Evolutionary conservation across 2,329 filamentous ascomycete genomes (phyloP), one percentile per base, ranked within the genome.

Genomic region (Alternaria longipes): DNA sequence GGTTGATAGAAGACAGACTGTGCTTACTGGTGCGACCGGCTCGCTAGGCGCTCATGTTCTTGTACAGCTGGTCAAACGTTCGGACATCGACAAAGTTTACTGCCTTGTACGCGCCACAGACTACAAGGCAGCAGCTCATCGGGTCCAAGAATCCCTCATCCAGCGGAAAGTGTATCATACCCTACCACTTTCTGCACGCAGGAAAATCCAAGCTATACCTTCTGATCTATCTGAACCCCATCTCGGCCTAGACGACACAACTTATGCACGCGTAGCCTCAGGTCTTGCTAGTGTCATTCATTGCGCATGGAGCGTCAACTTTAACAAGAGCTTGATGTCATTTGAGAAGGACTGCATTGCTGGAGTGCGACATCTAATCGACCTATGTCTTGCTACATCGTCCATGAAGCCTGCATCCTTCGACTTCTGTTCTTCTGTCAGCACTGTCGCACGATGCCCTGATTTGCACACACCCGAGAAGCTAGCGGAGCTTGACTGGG

Each of bases 21-120:
- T 88, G 2, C 75, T 91, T 4, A 91, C 89, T 1, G 89, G 89
- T 1, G 84, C 86, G 0, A 91, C 89, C 0, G 89, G 89, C 0
- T 89, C 88, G 3, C 81, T 91, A 0, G 89, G 89, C 1, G 82
- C 86, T 0, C 87, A 90, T 66, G 80, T 89, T 2, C 79, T 87
- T 2, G 68, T 73, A 5, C 74, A 79, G 26, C 60, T 81, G 8
- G 66, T 72, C 7, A 54, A 50, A 24, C 72, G 70, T 3, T 42
- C 70, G 18, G 65, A 76, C 34, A 71, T 80, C 16, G 54, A 69
- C 4, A 78, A 74, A 5, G 77, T 88, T 1, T 85, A 85, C 75
- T 86, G 84, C 56, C 79, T 87, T 4, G 82, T 87, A 3, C 81
- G 86, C 22, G 84, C 84, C 4, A 68, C 74, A 0, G 73, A 73